Evolutionary conservation across 1,284 basidiomycete species (phyloP).

Genomic region (Boletus smithii): DNA sequence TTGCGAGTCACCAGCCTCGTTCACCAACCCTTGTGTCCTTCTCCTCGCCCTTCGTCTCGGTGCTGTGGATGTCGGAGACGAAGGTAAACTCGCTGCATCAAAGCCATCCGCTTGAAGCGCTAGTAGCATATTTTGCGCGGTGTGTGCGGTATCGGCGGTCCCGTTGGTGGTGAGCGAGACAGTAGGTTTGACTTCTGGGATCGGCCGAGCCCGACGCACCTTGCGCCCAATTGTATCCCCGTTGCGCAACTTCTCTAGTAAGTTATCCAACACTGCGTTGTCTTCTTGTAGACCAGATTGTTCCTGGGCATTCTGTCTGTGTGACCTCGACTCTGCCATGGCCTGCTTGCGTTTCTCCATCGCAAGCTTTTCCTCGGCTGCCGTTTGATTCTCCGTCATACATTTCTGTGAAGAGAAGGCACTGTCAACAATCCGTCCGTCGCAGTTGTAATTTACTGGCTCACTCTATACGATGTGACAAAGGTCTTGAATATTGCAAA

Average conservation of each 20-base stretch:
- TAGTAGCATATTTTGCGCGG: constrained; percentile 72
- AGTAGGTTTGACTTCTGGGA: constrained; percentile 35
- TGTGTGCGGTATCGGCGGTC: constrained; percentile 48
- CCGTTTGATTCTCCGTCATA: constrained; percentile 69
- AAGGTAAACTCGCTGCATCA: constrained; percentile 28
- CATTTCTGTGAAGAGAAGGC: constrained; percentile 64
- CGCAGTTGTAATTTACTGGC: constrained; percentile 16
- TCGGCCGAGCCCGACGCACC: constrained; percentile 49
- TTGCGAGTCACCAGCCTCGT: constrained; percentile 33
- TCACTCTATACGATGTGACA: constrained; percentile 84
- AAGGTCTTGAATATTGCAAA: constrained; percentile 96
- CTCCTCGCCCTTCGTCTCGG: constrained; percentile 28
- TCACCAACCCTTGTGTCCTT: constrained; percentile 23
- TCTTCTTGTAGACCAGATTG: constrained; percentile 52
- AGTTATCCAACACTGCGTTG: constrained; percentile 62
- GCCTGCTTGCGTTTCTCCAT: constrained; percentile 63
- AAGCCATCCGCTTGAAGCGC: constrained; percentile 64
- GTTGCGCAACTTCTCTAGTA: constrained; percentile 70
- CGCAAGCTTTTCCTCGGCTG: constrained; percentile 63
- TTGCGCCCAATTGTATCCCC: constrained; percentile 64
- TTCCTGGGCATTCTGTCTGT: constrained; percentile 50
- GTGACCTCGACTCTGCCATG: constrained; percentile 59
- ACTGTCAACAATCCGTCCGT: constrained; percentile 3
- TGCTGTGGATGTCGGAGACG: constrained; percentile 31
- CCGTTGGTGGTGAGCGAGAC: constrained; percentile 33